Evolutionary conservation across 345 rosid species (phyloP), one percentile per base, ranked within the genome.

Genomic region (Euphorbia peplus): DNA sequence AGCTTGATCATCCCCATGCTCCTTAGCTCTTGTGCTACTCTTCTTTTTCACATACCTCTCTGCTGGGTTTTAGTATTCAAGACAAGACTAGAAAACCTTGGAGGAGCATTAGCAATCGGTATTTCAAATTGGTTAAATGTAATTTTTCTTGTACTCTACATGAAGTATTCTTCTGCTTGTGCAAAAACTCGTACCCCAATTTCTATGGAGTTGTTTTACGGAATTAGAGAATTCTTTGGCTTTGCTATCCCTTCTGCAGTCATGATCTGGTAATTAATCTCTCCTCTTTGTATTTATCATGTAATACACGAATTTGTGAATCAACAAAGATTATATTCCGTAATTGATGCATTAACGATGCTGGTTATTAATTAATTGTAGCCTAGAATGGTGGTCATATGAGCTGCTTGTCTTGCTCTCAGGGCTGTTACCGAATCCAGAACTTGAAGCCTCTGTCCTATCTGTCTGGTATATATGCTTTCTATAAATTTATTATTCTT

Each of bases 351-450:
- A 26, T 50, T 65, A 32, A 46, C 70, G 4, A 21, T 19, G n/a
- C n/a, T 7, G 22, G 41, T 68, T 65, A n/a, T 68, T 19, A 6
- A 30, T 59, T 59, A 24, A 22, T 29, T 72, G 80, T 81, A 95
- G 97, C 85, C 89, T 91, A 3, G 95, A 95, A 75, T 91, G 97
- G 97, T 95, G 97, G 97, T 95, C 99, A 44, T 95, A 85, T 72
- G 97, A 93, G 73, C 73, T 91, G 56, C 83, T 93, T n/a, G 69
- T 82, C 63, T 50, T 93, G 83, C 83, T 93, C 47, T 93, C 95
- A n/a, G 97, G 99, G 11, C 66, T 89, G 19, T 64, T 91, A 28
- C 93, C 96, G 5, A 91, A 89, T 74, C 95, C 96, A 0, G 68
- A 82, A 86, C 97, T 93, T 56, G 97, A 89, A 79, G 80, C 97